phyloP scores from a whole-genome alignment of 1,139 yeast species.

The Yamadazyma pseudoaaseri region DNA sequence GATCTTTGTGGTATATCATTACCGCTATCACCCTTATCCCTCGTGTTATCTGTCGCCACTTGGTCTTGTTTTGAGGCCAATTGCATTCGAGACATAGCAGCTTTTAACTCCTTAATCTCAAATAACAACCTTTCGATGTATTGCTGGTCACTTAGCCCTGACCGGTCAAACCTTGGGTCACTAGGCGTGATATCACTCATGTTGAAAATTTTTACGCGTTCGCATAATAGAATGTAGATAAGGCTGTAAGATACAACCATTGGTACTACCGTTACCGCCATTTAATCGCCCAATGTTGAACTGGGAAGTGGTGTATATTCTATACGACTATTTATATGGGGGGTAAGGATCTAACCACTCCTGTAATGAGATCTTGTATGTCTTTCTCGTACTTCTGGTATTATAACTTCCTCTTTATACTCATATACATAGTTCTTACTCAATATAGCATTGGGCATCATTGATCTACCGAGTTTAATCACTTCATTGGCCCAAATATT shows the following conservation, averaged over 20 bases:
- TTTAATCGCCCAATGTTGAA: too few species aligned
- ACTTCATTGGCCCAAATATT: constrained; percentile 70
- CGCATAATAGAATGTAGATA: too few species aligned
- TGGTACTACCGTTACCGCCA: too few species aligned
- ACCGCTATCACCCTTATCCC: constrained; percentile 1
- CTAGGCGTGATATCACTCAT: constrained; percentile 30
- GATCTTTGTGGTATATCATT: constrained; percentile 16
- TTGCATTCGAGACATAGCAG: constrained; percentile 9
- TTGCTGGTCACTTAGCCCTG: constrained; percentile 27
- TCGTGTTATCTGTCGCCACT: neutral
- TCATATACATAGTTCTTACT: constrained; percentile 40
- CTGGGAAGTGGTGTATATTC: too few species aligned
- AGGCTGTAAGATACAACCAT: too few species aligned
- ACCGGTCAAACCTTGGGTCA: constrained; percentile 35
- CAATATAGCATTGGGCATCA: constrained; percentile 60
- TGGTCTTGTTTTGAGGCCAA: neutral
- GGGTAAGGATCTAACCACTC: too few species aligned
- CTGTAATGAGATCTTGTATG: constrained; percentile 44
- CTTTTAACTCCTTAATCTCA: constrained; percentile 35
- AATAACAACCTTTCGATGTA: constrained; percentile 36
- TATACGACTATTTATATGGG: too few species aligned
- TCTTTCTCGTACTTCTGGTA: constrained; percentile 33
- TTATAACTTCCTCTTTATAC: constrained; percentile 23
- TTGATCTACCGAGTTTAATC: constrained; percentile 61
- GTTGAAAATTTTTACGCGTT: constrained; percentile 7